Conservation (phyloP, 805 yeast species). For the Torulaspora gathmanii region DNA sequence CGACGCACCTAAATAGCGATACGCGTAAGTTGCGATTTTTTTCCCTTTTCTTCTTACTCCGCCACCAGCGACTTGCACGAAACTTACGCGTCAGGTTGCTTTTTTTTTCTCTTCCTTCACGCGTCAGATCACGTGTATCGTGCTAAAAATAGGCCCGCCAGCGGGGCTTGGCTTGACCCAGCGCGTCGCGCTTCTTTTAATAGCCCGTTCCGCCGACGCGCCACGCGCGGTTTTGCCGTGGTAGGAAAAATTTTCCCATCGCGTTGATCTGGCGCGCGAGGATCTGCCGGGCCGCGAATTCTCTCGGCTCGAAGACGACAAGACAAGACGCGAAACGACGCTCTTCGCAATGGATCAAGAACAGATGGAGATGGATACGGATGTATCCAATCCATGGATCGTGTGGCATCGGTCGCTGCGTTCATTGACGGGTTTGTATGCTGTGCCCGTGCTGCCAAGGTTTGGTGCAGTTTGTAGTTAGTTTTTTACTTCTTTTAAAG, state of each 20-base stretch:
- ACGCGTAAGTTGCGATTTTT: too few species aligned
- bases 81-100: constrained; percentile 5
- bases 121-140: background rate
- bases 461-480: background rate
- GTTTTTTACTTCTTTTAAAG: background rate
- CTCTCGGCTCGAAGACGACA: background rate
- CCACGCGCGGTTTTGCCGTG: background rate
- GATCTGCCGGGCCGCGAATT: too few species aligned
- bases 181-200: constrained; percentile 1
- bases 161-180: background rate
- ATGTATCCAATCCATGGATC: too few species aligned
- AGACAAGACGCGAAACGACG: background rate
- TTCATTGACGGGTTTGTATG: too few species aligned
- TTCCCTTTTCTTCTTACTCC: too few species aligned
- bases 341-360: background rate
- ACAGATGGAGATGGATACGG: too few species aligned
- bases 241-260: background rate
- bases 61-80: background rate
- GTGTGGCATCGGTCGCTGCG: too few species aligned
- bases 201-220: background rate
- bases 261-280: background rate
- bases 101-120: too few species aligned
- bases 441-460: background rate
- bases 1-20: background rate
- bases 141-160: background rate